These are phyloP conservation scores for Verticillium zaregamsianum DNA, from an alignment of 2,329 filamentous ascomycete species.

Conservation along the genomic window DNA sequence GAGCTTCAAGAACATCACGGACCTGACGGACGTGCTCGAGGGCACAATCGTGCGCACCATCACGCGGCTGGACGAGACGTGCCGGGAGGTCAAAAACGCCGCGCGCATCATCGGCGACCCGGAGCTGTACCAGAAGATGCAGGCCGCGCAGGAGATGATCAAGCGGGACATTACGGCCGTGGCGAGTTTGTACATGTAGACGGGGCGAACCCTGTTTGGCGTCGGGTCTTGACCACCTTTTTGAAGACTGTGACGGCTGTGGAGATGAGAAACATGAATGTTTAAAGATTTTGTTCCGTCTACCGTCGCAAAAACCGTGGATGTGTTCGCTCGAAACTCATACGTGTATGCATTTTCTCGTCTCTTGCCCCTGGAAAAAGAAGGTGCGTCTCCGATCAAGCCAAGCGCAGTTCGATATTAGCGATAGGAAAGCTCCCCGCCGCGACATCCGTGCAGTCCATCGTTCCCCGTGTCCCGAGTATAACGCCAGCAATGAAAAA, in stretches of 20 bases:
- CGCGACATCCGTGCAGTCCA: neutral
- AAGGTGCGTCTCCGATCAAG: neutral
- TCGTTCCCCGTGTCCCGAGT: neutral
- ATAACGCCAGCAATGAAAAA: neutral
- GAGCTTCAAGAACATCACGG: slow-evolving; percentile 97
- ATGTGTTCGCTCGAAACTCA: neutral
- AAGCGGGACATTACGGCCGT: slow-evolving; percentile 92
- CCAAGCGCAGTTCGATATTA: neutral
- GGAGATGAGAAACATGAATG: too few species aligned
- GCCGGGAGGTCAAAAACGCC: slow-evolving; percentile 94
- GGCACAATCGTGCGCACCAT: slow-evolving; percentile 96
- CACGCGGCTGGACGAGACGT: slow-evolving; percentile 90
- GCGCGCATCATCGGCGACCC: slow-evolving; percentile 94
- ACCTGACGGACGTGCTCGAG: slow-evolving; percentile 92
- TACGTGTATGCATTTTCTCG: neutral
- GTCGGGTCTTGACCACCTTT: too few species aligned
- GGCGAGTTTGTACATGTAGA: slow-evolving; percentile 80
- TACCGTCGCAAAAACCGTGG: too few species aligned
- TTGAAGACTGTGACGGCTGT: neutral
- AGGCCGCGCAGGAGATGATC: slow-evolving; percentile 94
- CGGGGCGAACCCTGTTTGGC: neutral
- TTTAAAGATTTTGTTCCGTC: too few species aligned
- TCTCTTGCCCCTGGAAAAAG: neutral
- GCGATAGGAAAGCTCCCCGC: neutral
- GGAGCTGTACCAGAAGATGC: slow-evolving; percentile 92